These are phyloP conservation scores for Terfezia boudieri DNA, from an alignment of 495 filamentous ascomycete genomes.

Conservation along the genomic window DNA sequence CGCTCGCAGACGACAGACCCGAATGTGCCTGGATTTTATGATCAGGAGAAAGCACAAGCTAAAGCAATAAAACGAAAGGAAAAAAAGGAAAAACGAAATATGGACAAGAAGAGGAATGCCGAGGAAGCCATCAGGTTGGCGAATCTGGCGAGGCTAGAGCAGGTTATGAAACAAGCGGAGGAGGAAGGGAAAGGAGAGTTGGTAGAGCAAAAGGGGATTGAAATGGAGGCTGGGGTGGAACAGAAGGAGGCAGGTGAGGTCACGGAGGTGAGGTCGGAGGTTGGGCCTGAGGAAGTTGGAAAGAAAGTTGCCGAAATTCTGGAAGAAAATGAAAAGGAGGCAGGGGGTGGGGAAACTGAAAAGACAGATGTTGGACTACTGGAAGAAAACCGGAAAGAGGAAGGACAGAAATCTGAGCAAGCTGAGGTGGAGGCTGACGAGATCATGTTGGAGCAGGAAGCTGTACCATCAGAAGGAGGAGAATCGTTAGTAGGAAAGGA, in stretches of 20 bases:
- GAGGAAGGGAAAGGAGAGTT: neutral
- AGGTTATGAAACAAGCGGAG: neutral
- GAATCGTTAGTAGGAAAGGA: no score
- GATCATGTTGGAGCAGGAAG: neutral
- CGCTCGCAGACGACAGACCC: slow-evolving; percentile 47
- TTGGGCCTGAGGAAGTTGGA: neutral
- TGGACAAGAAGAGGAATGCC: slow-evolving; percentile 10
- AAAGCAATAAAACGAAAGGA: slow-evolving; percentile 3
- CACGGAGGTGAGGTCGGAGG: neutral
- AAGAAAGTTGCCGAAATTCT: neutral
- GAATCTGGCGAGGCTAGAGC: slow-evolving; percentile 7
- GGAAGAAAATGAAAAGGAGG: slow-evolving; percentile 8
- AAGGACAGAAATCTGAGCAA: slow-evolving; percentile 4
- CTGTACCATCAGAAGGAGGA: no score
- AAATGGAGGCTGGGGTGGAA: neutral
- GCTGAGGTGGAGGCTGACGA: neutral
- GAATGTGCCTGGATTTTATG: slow-evolving; percentile 58
- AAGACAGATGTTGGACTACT: slow-evolving; percentile 21
- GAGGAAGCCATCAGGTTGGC: slow-evolving; percentile 18
- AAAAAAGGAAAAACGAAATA: slow-evolving; percentile 4
- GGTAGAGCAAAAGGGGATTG: neutral
- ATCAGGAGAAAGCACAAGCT: slow-evolving; percentile 25
- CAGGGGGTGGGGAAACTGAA: slow-evolving; percentile 22
- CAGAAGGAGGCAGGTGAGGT: neutral
- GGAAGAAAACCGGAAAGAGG: slow-evolving; percentile 22